Evolutionary conservation across 768 basidiomycete species (phyloP), one percentile per base, ranked within the genome.

Genomic region (Lentinula sp.): DNA sequence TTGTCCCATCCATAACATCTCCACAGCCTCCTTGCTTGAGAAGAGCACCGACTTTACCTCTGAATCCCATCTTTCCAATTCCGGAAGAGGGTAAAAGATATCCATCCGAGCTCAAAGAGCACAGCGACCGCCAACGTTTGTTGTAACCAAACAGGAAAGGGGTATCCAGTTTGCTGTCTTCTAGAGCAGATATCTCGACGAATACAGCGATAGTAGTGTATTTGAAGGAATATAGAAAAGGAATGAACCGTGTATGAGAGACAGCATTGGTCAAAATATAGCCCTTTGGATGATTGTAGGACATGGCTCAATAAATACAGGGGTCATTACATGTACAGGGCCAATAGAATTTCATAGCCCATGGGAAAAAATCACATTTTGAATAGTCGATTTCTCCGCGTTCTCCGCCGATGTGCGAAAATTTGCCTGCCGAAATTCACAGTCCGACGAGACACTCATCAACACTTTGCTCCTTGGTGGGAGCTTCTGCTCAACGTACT

Each of bases 181-280:
- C 86, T 12, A 90, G 70, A 0, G 78, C 78, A 60, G 80, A 72
- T 16, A 90, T 68, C 7, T 85, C 82, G n/a, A 87, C 69, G 15
- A 85, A 74, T 4, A 87, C 62, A 46, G 79, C 80, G 10, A 87
- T 66, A 2, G 84, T 83, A 0, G 83, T 80, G 67, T 88, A 90
- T n/a, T 74, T 77, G 67, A 87, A 89, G 0, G 80, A 71, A 67
- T 88, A 83, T 9, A 71, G 66, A 10, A 63, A 61, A 0, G 87
- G 87, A 4, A 85, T 71, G 28, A 79, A 71, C 15, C 85, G 77
- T 2, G 77, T 74, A 67, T 87, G 86, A 0, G 79, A 78, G 43
- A 87, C 80, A 28, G 73, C 70, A 67, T 81, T 84, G 57, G 77
- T 71, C 37, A 86, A 71, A 62, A 87, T 71, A 67, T 83, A 85